Base-by-base conservation (phyloP, 441 rosid species). In the Jatropha multifida region DNA sequence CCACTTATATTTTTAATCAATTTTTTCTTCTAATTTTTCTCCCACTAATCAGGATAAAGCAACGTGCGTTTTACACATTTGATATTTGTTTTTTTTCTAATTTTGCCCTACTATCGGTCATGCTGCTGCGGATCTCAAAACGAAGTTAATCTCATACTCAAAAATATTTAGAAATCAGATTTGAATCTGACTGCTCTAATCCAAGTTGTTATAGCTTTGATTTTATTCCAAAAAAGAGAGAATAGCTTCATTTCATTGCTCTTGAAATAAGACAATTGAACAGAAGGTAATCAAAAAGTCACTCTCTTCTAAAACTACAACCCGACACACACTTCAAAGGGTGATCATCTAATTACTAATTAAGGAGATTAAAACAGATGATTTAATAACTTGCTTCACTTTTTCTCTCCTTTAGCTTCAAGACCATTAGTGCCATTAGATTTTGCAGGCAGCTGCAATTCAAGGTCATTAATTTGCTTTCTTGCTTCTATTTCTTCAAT, bases 391-490 rank as follows among this genome's bases (percentile, higher is more conserved):
- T 64, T n/a, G 2, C 17, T 65, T 42, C 32, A 56, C 27, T 59
- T 20, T 55, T 55, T 38, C 52, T 44, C n/a, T 72, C 59, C 26
- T n/a, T 73, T 46, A 62, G 14, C 44, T 65, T 15, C 55, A 26
- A 17, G 14, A 13, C 14, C 63, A 12, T 23, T 62, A 8, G 26
- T 37, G n/a, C 65, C 72, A 17, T 71, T 75, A 7, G 73, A 32
- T 61, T 26, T 20, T 20, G 79, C 72, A 27, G 78, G 76, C 48
- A 49, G 40, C 48, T 79, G 86, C 48, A 66, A 26, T 67, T 82
- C 88, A 56, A 83, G 48, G 70, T 87, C 90, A 26, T 40, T 69
- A 8, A 42, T 9, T 66, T 10, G 27, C 17, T 66, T 65, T 27
- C 26, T 54, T 37, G 46, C 79, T 74, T 80, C 64, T 68, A 56